Percentiles rank a stretch among this genome's conserved stretches.
Evolutionary conservation across 345 rosid species (phyloP).

Genomic region (Kernera saxatilis): DNA sequence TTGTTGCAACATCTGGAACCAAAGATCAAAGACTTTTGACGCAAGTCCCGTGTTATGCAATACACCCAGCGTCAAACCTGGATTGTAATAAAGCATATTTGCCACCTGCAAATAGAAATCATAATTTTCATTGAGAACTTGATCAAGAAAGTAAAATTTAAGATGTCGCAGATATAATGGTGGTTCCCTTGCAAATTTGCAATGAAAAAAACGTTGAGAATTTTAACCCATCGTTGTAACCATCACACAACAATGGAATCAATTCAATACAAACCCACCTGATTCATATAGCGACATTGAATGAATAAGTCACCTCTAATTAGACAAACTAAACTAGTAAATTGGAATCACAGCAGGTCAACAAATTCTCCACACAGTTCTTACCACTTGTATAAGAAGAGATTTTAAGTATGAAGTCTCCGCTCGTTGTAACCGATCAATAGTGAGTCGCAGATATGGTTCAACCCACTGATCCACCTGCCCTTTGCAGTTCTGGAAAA

Average conservation of each 20-base stretch:
- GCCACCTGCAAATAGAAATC: constrained; percentile 56
- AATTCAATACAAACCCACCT: neutral
- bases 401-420: constrained; percentile 81
- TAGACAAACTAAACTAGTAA: neutral
- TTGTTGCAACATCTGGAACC: constrained; percentile 98
- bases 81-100: constrained; percentile 85
- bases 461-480: constrained; percentile 99
- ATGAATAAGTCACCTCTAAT: neutral
- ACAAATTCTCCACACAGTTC: constrained; percentile 17
- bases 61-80: constrained; percentile 68
- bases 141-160: neutral
- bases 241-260: neutral
- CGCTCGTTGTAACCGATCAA: constrained; percentile 75
- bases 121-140: neutral
- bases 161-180: neutral
- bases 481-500: constrained; percentile 96
- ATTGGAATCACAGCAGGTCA: neutral
- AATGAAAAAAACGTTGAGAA: neutral
- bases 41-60: constrained; percentile 80
- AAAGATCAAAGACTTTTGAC: constrained; percentile 66
- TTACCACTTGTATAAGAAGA: constrained; percentile 97
- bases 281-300: constrained; percentile 2
- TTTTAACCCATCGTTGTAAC: neutral
- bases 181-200: neutral
- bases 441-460: constrained; percentile 80